Conservation (phyloP, 2,329 filamentous ascomycete species). For the Dactylellina parvicollis region DNA sequence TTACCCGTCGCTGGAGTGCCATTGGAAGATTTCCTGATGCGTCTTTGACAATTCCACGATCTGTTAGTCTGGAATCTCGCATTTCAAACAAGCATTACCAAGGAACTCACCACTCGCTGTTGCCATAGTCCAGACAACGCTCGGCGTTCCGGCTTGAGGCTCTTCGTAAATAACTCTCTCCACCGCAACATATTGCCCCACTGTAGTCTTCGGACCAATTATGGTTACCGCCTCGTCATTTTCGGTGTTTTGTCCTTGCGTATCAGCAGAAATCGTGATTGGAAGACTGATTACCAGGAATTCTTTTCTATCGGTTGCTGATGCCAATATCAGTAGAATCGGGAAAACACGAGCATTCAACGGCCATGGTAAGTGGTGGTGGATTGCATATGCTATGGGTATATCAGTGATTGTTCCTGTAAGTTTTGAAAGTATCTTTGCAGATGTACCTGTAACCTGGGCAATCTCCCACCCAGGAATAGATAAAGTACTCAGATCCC, state of each 20-base stretch:
- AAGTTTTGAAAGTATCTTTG: too few species aligned
- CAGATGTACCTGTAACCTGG: slow-evolving; percentile 14
- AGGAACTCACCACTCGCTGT: slow-evolving; percentile 38
- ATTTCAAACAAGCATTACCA: background rate
- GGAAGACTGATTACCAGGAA: slow-evolving; percentile 46
- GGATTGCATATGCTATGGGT: slow-evolving; percentile 33
- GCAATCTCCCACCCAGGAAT: slow-evolving; percentile 32
- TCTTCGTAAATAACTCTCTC: slow-evolving; percentile 33
- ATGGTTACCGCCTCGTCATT: slow-evolving; percentile 12
- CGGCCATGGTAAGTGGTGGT: slow-evolving; percentile 46
- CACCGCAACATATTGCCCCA: slow-evolving; percentile 42
- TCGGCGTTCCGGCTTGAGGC: slow-evolving; percentile 2
- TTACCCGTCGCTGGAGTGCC: slow-evolving; percentile 20
- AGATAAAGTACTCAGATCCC: background rate
- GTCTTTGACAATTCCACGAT: background rate
- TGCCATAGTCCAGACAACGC: slow-evolving; percentile 41
- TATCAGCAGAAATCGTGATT: slow-evolving; percentile 16
- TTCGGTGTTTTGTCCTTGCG: slow-evolving; percentile 21
- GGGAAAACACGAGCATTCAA: slow-evolving; percentile 43
- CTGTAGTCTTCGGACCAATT: slow-evolving; percentile 22
- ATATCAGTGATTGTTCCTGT: too few species aligned
- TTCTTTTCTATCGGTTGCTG: slow-evolving; percentile 16
- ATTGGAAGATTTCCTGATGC: slow-evolving; percentile 46
- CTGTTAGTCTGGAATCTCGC: background rate
- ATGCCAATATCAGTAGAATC: slow-evolving; percentile 22